Base-by-base conservation (phyloP, 2,329 filamentous ascomycete genomes). In the Escovopsis sp. region DNA sequence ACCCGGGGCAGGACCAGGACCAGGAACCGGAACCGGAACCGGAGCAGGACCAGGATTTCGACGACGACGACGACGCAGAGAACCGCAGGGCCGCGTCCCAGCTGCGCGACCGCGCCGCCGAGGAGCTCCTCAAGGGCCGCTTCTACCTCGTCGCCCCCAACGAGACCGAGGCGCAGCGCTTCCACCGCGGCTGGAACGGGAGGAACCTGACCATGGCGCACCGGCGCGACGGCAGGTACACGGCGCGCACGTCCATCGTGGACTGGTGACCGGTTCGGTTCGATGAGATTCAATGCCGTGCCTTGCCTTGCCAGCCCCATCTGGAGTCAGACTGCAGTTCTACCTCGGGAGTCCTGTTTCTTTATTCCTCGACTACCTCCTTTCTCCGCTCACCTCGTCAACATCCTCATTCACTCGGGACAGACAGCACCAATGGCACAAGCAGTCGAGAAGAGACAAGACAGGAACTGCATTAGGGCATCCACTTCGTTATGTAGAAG, bases 121-220 rank as follows among this genome's bases (percentile, higher is more conserved):
- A 39, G 30, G 47, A 50, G 26, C 53, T 50, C 36, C 40, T 51
- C 2, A 32, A 42, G 18, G 45, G 51, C 4, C 55, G 59, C 5
- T 65, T 63, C 43, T 47, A 64, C 26, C 38, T 66, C 8, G 52
- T 55, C 3, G 63, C 56, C 43, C 47, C 52, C 12, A 53, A 54
- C 30, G 51, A 56, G 3, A 45, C 47, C 18, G 57, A 62, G 36
- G 64, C 63, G 2, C 54, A 59, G 46, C 55, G 63, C 12, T 67
- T 67, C 44, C 58, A 65, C 37, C 58, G 64, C n/a, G 48, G 48
- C 39, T 67, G 64, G 64, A 65, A 67, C 42, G 53, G 57, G 40
- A 58, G 58, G 26, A 53, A 49, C 38, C 41, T 65, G 5, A 47
- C 48, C 6, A 48, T 43, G 19, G 47, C 38, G 6, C 42, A 48